Conservation (phyloP, 768 basidiomycete genomes). For the Lactarius quietus region DNA sequence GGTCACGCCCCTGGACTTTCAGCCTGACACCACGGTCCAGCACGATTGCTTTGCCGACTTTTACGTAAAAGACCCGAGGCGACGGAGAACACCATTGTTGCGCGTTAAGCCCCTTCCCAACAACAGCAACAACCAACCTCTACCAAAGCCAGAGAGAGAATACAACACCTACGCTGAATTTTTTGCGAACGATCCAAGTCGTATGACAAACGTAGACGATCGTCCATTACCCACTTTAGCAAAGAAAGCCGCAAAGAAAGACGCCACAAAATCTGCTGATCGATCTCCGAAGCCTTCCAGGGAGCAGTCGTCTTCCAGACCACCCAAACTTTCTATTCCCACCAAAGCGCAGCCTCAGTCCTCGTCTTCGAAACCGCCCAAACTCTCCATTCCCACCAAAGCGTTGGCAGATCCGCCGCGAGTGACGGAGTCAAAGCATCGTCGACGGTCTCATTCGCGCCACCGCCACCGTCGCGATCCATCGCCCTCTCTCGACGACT, state of each 20-base stretch:
- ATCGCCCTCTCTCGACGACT: slow-evolving; percentile 12
- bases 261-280: not conserved
- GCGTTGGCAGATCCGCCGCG: slow-evolving; percentile 14
- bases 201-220: slow-evolving; percentile 18
- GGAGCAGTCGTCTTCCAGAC: slow-evolving; percentile 15
- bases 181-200: slow-evolving; percentile 19
- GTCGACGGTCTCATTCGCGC: slow-evolving; percentile 4
- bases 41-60: slow-evolving; percentile 23
- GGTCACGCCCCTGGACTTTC: slow-evolving; percentile 3
- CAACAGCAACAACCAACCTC: slow-evolving; percentile 11
- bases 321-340: slow-evolving; percentile 8
- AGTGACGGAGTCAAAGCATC: slow-evolving; percentile 4
- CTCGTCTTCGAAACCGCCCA: slow-evolving; percentile 15
- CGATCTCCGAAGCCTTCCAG: slow-evolving; percentile 9
- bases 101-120: slow-evolving; percentile 19
- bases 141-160: slow-evolving; percentile 18
- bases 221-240: slow-evolving; percentile 17
- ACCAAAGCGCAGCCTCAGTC: not conserved
- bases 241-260: slow-evolving; percentile 15
- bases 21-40: slow-evolving; percentile 6
- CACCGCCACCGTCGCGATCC: slow-evolving; percentile 8
- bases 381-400: slow-evolving; percentile 16
- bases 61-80: slow-evolving; percentile 18
- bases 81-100: slow-evolving; percentile 13
- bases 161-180: slow-evolving; percentile 23